phyloP scores from a whole-genome alignment of 2,329 filamentous ascomycete genomes.

The Sarocladium kiliense region DNA sequence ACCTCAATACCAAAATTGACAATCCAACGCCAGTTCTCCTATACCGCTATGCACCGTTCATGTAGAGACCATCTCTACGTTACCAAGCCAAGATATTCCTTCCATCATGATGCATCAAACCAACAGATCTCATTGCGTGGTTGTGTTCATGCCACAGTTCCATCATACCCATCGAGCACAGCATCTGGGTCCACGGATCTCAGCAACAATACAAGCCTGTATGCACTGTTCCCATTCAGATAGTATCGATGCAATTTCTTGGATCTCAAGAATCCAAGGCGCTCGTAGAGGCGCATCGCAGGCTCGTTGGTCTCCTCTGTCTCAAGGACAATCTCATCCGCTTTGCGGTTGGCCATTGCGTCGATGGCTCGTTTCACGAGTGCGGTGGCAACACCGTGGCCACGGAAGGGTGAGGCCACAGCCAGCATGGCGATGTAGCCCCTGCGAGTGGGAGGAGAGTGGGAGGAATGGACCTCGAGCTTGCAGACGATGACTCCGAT shows the following conservation, averaged over 20 bases:
- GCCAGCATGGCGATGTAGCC: constrained; percentile 99
- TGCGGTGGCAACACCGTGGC: constrained; percentile 80
- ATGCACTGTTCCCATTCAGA: constrained; percentile 92
- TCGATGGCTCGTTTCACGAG: constrained; percentile 89
- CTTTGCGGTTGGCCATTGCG: constrained; percentile 76
- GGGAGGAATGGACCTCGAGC: constrained; percentile 81
- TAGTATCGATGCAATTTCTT: constrained; percentile 96
- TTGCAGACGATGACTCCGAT: constrained; percentile 94
- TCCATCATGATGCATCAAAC: neutral
- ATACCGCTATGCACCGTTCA: neutral
- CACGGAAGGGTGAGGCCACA: constrained; percentile 74
- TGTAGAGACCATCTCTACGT: neutral
- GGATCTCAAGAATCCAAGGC: constrained; percentile 83
- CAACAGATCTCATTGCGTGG: neutral
- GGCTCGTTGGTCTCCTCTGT: constrained; percentile 90
- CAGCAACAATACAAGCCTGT: constrained; percentile 77
- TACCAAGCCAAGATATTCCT: neutral
- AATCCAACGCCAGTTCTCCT: neutral
- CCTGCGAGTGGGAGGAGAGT: constrained; percentile 66
- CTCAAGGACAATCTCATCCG: constrained; percentile 93
- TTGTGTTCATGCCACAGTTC: constrained; percentile 3
- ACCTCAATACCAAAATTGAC: neutral
- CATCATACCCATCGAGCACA: constrained; percentile 29
- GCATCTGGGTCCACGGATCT: constrained; percentile 46
- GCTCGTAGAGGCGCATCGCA: constrained; percentile 88